These are phyloP conservation scores for Tolypocladium guangdongense DNA, from an alignment of 2,329 filamentous ascomycete species.

Conservation along the genomic window DNA sequence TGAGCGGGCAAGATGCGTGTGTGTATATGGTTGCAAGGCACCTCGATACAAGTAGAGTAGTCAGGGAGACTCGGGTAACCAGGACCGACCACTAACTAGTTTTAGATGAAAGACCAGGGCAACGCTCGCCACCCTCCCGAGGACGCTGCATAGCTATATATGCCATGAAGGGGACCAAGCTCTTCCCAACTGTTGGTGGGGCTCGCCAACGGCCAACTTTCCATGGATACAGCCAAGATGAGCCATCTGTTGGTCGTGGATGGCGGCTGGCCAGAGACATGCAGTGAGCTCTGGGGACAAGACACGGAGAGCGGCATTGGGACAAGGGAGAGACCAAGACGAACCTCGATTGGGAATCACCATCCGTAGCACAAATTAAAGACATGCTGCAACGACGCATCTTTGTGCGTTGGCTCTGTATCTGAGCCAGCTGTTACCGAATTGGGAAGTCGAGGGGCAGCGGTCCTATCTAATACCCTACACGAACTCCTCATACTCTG, in stretches of 20 bases:
- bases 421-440: too few relatives aligned
- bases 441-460: too few relatives aligned
- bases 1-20: too few relatives aligned
- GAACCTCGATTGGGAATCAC: background rate
- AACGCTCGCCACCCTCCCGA: background rate
- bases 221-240: too few relatives aligned
- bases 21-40: too few relatives aligned
- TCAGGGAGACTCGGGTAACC: background rate
- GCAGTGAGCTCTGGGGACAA: too few relatives aligned
- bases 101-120: background rate
- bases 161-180: background rate
- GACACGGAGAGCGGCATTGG: background rate
- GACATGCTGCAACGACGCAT: too few relatives aligned
- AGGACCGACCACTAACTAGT: too few relatives aligned
- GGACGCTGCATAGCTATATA: background rate
- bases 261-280: background rate
- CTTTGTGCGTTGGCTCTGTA: too few relatives aligned
- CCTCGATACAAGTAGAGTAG: background rate
- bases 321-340: background rate
- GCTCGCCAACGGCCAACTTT: background rate
- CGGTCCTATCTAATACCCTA: too few relatives aligned
- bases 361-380: background rate
- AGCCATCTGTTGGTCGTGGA: background rate
- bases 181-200: background rate
- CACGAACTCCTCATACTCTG: too few relatives aligned